Conservation (phyloP, 192 early-diverging fungal species). For the Linnemannia exigua region DNA sequence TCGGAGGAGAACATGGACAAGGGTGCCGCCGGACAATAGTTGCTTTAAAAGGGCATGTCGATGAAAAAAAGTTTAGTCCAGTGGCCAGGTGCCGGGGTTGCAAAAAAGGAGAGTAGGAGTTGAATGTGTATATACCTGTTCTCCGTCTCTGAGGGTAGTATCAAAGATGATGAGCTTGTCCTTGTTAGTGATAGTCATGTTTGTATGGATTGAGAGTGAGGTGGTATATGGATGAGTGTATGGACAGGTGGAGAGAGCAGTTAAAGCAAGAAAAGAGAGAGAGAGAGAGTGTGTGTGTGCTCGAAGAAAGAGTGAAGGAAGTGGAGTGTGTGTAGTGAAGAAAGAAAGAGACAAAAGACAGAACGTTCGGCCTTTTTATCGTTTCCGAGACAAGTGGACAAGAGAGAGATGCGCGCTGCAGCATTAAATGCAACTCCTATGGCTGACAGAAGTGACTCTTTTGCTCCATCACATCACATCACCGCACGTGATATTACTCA, state of each 20-base stretch:
- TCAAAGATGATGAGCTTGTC: slow-evolving; percentile 95
- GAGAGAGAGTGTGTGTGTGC: not conserved
- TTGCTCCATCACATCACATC: not conserved
- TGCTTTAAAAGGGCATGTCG: not conserved
- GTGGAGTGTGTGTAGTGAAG: slow-evolving; percentile 4
- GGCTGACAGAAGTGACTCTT: not conserved
- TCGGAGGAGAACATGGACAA: not conserved
- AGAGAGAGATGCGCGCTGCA: no score
- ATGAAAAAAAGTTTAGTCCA: not conserved
- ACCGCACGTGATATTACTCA: slow-evolving; percentile 11
- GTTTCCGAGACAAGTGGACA: not conserved
- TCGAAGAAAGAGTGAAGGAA: not conserved
- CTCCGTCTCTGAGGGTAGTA: slow-evolving; percentile 97
- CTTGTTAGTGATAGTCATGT: slow-evolving; percentile 57
- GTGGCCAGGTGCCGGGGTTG: not conserved
- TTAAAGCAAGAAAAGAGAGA: not conserved
- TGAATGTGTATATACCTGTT: slow-evolving; percentile 74
- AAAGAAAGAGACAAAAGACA: slow-evolving; percentile 4
- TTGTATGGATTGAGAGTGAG: not conserved
- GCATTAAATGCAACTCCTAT: not conserved
- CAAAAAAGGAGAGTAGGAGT: slow-evolving; percentile 2
- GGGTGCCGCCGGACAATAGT: not conserved
- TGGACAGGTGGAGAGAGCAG: not conserved
- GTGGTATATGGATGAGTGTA: not conserved
- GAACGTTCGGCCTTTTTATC: not conserved